phyloP scores from a whole-genome alignment of 2,329 filamentous ascomycete genomes.

The Alternaria sp. region DNA sequence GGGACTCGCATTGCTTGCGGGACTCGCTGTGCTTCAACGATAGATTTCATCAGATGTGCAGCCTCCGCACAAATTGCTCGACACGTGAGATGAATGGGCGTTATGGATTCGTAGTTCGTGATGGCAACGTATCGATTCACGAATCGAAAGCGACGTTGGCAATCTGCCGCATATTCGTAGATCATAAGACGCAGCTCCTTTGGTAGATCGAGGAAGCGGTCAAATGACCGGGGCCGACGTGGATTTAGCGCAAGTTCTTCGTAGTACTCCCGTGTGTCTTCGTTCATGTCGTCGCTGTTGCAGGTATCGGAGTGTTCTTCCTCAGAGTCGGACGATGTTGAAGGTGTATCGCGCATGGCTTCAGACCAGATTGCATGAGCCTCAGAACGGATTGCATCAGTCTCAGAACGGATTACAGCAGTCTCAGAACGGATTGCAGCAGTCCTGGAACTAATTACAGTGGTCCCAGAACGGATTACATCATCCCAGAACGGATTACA shows the following conservation, averaged over 20 bases:
- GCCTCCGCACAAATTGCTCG: neutral
- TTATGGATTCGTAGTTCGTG: neutral
- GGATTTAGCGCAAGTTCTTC: neutral
- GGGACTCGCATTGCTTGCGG: neutral
- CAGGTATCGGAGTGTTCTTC: neutral
- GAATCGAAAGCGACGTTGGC: neutral
- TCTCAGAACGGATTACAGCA: neutral
- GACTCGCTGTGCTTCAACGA: neutral
- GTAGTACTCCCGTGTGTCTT: neutral
- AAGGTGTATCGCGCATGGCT: neutral
- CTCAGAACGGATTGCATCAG: neutral
- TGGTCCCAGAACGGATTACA: neutral
- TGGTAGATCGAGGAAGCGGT: slow-evolving; percentile 1
- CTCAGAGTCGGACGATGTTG: neutral
- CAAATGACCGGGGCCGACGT: neutral
- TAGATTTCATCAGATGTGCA: neutral
- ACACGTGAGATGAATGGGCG: neutral
- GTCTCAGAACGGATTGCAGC: neutral
- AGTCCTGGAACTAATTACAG: neutral
- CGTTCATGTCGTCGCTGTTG: neutral
- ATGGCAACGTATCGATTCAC: neutral
- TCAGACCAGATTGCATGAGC: neutral
- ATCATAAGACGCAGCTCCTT: slow-evolving; percentile 3
- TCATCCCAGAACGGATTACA: neutral
- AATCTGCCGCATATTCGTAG: neutral